Conservation (phyloP, 2,329 filamentous ascomycete species). For the Talaromyces sp. region DNA sequence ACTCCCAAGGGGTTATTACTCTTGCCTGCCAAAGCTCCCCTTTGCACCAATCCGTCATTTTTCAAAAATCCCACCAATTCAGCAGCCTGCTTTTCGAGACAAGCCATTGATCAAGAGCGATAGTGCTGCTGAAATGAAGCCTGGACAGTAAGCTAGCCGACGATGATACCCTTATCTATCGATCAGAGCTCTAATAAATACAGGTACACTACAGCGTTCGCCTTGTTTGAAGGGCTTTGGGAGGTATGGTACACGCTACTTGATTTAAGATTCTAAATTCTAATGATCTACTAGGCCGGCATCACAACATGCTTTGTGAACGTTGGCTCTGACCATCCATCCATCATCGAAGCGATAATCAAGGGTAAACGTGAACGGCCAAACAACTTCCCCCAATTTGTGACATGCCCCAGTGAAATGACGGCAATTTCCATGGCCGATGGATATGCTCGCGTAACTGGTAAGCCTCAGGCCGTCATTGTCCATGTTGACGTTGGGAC, state of each 20-base stretch:
- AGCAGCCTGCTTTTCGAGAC: neutral
- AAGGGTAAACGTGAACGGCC: slow-evolving; percentile 62
- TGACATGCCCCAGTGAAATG: slow-evolving; percentile 77
- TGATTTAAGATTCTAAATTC: neutral
- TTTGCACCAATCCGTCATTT: neutral
- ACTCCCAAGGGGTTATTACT: neutral
- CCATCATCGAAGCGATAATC: slow-evolving; percentile 71
- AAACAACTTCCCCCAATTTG: slow-evolving; percentile 61
- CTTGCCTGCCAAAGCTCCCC: neutral
- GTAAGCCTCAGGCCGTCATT: slow-evolving; percentile 63
- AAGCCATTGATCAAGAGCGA: neutral
- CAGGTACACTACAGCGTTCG: neutral
- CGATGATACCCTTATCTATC: neutral
- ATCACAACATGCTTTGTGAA: slow-evolving; percentile 23
- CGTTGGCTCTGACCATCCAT: slow-evolving; percentile 53
- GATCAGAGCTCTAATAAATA: neutral
- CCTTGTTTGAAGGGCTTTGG: neutral
- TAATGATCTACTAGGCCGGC: slow-evolving; percentile 23
- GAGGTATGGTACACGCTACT: neutral
- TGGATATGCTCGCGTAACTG: slow-evolving; percentile 65
- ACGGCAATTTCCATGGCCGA: slow-evolving; percentile 77
- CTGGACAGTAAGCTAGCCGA: neutral
- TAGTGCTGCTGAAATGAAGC: neutral
- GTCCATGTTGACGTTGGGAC: slow-evolving; percentile 75
- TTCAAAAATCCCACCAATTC: neutral